Percentiles rank a stretch among this genome's conserved stretches.
Evolutionary conservation across 2,329 filamentous ascomycete species (phyloP).

Genomic region (Fonsecaea monophora): DNA sequence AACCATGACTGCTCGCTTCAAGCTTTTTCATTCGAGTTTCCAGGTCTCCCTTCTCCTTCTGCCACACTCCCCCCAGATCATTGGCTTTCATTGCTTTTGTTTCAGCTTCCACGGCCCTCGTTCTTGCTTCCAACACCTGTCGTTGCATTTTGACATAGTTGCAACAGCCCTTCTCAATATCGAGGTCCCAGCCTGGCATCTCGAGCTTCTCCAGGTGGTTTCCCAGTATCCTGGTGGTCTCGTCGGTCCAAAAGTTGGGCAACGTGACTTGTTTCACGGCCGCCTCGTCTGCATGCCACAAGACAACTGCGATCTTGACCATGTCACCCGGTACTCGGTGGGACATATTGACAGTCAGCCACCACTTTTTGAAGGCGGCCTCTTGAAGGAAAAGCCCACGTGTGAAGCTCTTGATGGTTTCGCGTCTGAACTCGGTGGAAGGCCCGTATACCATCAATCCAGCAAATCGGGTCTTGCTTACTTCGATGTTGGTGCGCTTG

Average conservation of each 20-base stretch:
- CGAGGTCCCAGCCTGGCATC: slow-evolving; percentile 14
- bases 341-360: slow-evolving; percentile 17
- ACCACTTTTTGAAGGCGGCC: slow-evolving; percentile 29
- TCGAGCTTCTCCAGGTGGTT: slow-evolving; percentile 22
- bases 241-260: slow-evolving; percentile 25
- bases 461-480: slow-evolving; percentile 13
- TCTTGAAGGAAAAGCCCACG: slow-evolving; percentile 27
- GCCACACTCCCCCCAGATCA: neutral
- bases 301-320: slow-evolving; percentile 26
- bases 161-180: slow-evolving; percentile 11
- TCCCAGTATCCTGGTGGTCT: slow-evolving; percentile 17
- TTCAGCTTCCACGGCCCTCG: neutral
- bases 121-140: slow-evolving; percentile 13
- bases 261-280: slow-evolving; percentile 11
- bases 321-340: slow-evolving; percentile 19
- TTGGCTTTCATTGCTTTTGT: neutral
- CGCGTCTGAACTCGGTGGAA: slow-evolving; percentile 15
- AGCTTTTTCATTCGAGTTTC: neutral
- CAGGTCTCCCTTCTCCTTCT: slow-evolving; percentile 2
- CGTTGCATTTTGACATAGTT: slow-evolving; percentile 16
- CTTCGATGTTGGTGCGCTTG: slow-evolving; percentile 14
- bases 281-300: slow-evolving; percentile 24
- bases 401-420: slow-evolving; percentile 17
- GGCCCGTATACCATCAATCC: slow-evolving; percentile 24
- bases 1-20: neutral